Evolutionary conservation across 768 basidiomycete genomes (phyloP), one percentile per base, ranked within the genome.

Genomic region (Termitomyces sp.): DNA sequence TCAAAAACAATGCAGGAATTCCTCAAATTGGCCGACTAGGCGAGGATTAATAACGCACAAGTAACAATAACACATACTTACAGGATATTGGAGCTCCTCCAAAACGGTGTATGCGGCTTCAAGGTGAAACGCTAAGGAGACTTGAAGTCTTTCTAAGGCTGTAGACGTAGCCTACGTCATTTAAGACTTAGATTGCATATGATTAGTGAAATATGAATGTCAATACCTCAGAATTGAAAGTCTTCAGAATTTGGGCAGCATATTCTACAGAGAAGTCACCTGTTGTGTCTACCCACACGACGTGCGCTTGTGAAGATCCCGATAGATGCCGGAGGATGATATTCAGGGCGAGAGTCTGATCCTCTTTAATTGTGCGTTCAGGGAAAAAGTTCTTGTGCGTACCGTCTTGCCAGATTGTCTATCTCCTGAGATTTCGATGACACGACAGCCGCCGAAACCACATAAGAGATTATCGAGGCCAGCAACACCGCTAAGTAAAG

Each of bases 391-490:
- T 42, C 17, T 34, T 40, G 27, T 58, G 53, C 83, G 58, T 65
- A 90, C 90, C 57, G 86, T 83, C 77, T 89, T 91, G 34, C 88
- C 89, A 14, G 84, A 81, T 7, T 74, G 77, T 65, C 70, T 77
- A 19, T 83, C 80, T 10, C 90, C 90, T 29, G 88, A 85, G 37
- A 92, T 74, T 63, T 92, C 89, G 49, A 89, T 72, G 14, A 92
- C 75, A 23, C 77, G 76, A 45, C 77, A 71, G 19, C 73, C 71
- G n/a, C 74, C 74, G 51, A 87, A 75, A 0, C 80, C 81, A 25
- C 67, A 68, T 19, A 89, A 70, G 11, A 89, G 65, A 12, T 65
- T 66, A 63, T 90, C 87, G 25, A 89, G 69, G 44, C 74, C 73
- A 4, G 66, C 66, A 3, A 85, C 65, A 12, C 84, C 84, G 44